Evolutionary conservation across 371 early-diverging fungal genomes (phyloP).

Genomic region (Rhizopus delemar): DNA sequence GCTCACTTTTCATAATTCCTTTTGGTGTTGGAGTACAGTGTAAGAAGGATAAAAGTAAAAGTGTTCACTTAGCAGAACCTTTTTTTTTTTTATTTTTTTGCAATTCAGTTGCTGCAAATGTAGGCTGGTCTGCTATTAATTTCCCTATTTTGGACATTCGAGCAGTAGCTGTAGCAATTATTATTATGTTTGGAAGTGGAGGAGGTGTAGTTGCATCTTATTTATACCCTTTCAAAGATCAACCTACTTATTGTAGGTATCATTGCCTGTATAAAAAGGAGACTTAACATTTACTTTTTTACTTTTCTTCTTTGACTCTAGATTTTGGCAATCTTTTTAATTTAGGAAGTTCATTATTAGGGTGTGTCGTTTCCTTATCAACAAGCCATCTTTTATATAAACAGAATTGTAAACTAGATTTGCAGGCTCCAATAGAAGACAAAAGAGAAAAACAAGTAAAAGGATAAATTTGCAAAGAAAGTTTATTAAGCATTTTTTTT

Average conservation of each 20-base stretch:
- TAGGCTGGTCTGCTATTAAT: conserved; percentile 44
- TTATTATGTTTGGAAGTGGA: conserved; percentile 41
- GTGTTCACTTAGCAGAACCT: not conserved
- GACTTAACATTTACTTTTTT: not conserved
- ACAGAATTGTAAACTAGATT: conserved; percentile 14
- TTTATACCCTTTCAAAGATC: conserved; percentile 32
- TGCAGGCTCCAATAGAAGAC: not conserved
- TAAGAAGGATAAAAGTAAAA: conserved; percentile 9
- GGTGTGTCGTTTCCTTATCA: conserved; percentile 10
- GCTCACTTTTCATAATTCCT: conserved; percentile 22
- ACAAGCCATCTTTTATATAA: conserved; percentile 26
- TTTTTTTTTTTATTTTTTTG: not conserved
- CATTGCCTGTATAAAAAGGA: no score
- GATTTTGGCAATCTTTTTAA: conserved; percentile 31
- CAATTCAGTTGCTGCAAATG: conserved; percentile 24
- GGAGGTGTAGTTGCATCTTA: conserved; percentile 44
- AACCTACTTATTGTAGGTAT: conserved; percentile 31
- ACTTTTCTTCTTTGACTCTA: conserved; percentile 1
- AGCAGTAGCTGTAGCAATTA: conserved; percentile 40
- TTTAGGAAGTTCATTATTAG: conserved; percentile 12
- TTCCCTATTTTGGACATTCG: conserved; percentile 33
- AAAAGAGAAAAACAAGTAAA: not conserved
- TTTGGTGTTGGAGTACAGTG: conserved; percentile 33
- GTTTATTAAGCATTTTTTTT: not conserved
- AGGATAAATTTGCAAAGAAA: no score